Evolutionary conservation across 2,329 filamentous ascomycete genomes (phyloP).

Genomic region (Aspergillus ibericus): DNA sequence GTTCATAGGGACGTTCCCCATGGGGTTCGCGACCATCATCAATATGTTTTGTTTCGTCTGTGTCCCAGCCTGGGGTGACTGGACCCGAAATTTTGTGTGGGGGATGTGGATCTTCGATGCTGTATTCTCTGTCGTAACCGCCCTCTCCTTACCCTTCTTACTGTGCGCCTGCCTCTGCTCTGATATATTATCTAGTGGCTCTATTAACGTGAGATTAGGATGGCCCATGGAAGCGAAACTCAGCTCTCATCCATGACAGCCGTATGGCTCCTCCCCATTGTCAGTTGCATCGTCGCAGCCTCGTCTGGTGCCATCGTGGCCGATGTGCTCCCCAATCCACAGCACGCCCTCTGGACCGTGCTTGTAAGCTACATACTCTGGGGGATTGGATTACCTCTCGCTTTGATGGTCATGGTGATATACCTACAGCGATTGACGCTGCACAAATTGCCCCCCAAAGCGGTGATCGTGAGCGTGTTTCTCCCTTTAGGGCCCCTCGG

Average conservation of each 20-base stretch:
- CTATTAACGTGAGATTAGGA: conserved; percentile 17
- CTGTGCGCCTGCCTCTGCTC: conserved; percentile 43
- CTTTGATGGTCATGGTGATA: conserved; percentile 64
- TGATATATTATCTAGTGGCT: neutral
- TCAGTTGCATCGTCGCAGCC: conserved; percentile 65
- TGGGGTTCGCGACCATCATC: conserved; percentile 68
- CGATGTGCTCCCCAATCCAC: conserved; percentile 54
- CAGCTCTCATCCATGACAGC: conserved; percentile 63
- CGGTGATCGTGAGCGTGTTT: conserved; percentile 68
- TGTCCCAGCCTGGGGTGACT: conserved; percentile 59
- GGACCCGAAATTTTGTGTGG: conserved; percentile 59
- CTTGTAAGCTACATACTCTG: conserved; percentile 68
- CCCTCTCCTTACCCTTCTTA: conserved; percentile 57
- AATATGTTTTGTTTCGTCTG: conserved; percentile 65
- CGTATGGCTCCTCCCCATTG: conserved; percentile 66
- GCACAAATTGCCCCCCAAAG: conserved; percentile 66
- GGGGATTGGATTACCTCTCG: conserved; percentile 64
- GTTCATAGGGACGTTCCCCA: conserved; percentile 68
- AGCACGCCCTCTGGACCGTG: conserved; percentile 63
- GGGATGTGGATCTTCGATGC: conserved; percentile 60
- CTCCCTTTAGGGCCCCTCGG: conserved; percentile 67
- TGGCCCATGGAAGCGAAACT: conserved; percentile 22
- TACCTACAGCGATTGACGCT: conserved; percentile 70
- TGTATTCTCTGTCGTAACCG: conserved; percentile 54
- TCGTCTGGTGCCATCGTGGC: conserved; percentile 65